Percentiles rank a stretch among this genome's conserved stretches.
phyloP scores from a whole-genome alignment of 2,329 filamentous ascomycete species.

The Talaromyces pinophilus region DNA sequence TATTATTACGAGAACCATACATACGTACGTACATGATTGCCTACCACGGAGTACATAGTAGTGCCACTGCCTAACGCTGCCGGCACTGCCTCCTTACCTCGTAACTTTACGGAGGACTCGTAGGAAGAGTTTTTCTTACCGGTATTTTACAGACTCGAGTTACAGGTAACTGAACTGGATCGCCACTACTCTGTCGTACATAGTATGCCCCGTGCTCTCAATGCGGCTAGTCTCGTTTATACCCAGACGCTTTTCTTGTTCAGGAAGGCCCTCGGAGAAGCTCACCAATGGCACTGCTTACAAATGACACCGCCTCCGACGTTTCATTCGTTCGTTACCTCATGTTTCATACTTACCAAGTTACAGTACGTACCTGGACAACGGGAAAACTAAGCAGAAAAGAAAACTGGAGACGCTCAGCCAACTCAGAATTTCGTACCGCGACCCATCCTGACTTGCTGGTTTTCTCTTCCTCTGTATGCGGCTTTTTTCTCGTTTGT shows the following conservation, averaged over 20 bases:
- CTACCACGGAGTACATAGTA: not conserved
- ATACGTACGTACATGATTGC: not conserved
- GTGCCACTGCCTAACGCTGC: not conserved
- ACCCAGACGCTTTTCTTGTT: not conserved
- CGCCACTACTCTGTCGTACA: not conserved
- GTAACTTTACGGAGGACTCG: not conserved
- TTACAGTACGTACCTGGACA: not conserved
- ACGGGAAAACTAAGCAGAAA: not conserved
- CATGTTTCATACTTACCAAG: not conserved
- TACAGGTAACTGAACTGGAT: not conserved
- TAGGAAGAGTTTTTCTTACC: constrained; percentile 5
- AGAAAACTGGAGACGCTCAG: constrained; percentile 7
- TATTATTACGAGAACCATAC: not conserved
- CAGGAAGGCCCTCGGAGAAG: not conserved
- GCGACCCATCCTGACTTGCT: constrained; percentile 3
- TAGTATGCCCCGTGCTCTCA: not conserved
- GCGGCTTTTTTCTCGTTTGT: constrained; percentile 20
- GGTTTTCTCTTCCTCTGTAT: constrained; percentile 9
- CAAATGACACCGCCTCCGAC: not conserved
- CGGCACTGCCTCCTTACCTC: not conserved
- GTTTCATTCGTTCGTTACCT: not conserved
- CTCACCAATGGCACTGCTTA: not conserved
- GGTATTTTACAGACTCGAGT: not conserved
- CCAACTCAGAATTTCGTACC: constrained; percentile 1
- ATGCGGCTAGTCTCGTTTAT: not conserved